Conservation (phyloP, 345 rosid genomes). For the Citrus medica region DNA sequence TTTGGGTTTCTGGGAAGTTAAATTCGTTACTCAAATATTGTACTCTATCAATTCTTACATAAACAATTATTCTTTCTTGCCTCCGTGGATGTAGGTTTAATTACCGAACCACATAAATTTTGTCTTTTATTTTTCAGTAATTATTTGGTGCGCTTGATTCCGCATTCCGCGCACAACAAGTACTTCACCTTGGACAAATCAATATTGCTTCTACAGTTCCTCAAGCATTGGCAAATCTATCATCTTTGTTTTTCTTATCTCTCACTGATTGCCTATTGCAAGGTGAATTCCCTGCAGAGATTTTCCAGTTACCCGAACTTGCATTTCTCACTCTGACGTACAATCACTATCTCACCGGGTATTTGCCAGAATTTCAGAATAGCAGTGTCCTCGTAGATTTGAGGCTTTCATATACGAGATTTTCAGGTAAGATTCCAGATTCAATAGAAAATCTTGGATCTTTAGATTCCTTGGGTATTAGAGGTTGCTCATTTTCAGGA, state of each 20-base stretch:
- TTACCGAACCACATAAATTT: no score
- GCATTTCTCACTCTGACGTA: neutral
- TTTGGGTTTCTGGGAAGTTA: no score
- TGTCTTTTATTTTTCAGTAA: no score
- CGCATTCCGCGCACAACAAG: no score
- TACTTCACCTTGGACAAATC: slow-evolving; percentile 6
- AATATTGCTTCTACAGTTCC: neutral
- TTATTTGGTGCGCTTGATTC: no score
- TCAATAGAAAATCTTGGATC: neutral
- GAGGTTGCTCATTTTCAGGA: neutral
- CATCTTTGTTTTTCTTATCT: slow-evolving; percentile 4
- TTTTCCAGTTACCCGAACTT: slow-evolving; percentile 6
- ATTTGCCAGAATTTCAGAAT: neutral
- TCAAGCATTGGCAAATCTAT: neutral
- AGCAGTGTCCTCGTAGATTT: neutral
- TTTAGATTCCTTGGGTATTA: neutral
- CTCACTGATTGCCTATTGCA: neutral
- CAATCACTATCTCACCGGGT: neutral
- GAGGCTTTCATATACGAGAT: neutral
- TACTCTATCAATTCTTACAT: no score
- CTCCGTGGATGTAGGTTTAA: no score
- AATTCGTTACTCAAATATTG: no score
- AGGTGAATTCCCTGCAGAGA: slow-evolving; percentile 11
- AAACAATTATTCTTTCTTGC: no score
- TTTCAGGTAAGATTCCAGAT: neutral